phyloP scores from a whole-genome alignment of 2,329 filamentous ascomycete species.

The Penicillium sp. region DNA sequence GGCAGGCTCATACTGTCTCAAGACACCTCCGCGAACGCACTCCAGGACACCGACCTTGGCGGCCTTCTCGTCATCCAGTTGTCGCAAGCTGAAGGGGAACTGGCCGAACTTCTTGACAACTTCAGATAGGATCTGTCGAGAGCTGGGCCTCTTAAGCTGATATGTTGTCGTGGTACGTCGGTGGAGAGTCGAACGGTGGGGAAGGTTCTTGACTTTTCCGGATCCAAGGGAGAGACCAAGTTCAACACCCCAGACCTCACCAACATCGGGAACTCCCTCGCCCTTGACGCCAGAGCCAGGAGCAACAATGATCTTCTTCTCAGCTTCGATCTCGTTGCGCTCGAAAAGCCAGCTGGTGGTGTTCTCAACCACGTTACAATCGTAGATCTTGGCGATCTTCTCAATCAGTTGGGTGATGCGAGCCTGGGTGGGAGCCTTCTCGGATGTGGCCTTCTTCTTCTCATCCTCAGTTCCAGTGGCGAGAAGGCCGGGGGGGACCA shows the following conservation, averaged over 20 bases:
- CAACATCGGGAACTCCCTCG: constrained; percentile 84
- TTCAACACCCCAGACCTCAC: constrained; percentile 98
- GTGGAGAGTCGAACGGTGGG: constrained; percentile 88
- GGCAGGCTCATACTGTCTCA: constrained; percentile 94
- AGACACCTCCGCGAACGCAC: constrained; percentile 88
- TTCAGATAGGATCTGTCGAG: constrained; percentile 89
- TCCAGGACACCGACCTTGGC: constrained; percentile 96
- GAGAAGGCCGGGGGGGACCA: constrained; percentile 88
- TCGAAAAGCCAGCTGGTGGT: constrained; percentile 97
- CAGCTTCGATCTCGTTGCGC: constrained; percentile 95
- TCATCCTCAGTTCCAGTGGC: constrained; percentile 87
- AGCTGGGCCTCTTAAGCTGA: constrained; percentile 90
- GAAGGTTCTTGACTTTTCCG: constrained; percentile 92
- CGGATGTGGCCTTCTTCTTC: constrained; percentile 84
- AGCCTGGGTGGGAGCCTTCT: constrained; percentile 81
- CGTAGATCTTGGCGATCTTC: constrained; percentile 89
- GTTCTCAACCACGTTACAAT: constrained; percentile 92
- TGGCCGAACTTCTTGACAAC: constrained; percentile 96
- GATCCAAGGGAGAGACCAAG: constrained; percentile 87
- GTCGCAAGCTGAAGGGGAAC: constrained; percentile 96
- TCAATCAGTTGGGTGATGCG: constrained; percentile 88
- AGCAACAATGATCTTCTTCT: constrained; percentile 96
- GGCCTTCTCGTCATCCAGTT: constrained; percentile 94
- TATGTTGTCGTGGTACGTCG: constrained; percentile 92
- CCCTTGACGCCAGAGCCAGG: constrained; percentile 83